Conservation (phyloP, 2,329 filamentous ascomycete species). For the Colletotrichum eleusines region DNA sequence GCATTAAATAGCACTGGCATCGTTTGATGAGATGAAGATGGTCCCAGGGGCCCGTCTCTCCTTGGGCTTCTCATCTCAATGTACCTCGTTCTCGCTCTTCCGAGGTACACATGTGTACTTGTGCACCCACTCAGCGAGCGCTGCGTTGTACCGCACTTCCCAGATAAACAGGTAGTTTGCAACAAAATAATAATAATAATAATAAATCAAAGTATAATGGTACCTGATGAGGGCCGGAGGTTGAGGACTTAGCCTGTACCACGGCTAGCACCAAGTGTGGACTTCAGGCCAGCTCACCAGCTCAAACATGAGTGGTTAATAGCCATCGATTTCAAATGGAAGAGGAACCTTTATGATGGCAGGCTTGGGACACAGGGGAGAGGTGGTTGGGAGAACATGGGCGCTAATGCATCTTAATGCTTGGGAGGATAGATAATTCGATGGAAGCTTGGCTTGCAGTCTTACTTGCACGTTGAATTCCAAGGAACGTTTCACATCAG, state of each 20-base stretch:
- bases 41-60: constrained; percentile 1
- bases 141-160: constrained; percentile 11
- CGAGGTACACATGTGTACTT: neutral
- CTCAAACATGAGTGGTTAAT: constrained; percentile 27
- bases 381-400: constrained; percentile 24
- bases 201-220: neutral
- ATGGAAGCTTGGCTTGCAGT: constrained; percentile 1
- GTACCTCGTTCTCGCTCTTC: neutral
- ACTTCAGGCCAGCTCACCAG: constrained; percentile 20
- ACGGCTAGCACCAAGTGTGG: neutral
- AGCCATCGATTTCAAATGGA: neutral
- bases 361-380: constrained; percentile 28
- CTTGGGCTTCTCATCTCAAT: neutral
- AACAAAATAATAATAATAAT: neutral
- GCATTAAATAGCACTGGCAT: constrained; percentile 25
- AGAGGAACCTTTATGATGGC: constrained; percentile 20
- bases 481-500: neutral
- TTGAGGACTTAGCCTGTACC: neutral
- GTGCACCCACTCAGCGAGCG: neutral
- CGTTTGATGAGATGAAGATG: constrained; percentile 25
- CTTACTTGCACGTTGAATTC: neutral
- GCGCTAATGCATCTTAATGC: constrained; percentile 15
- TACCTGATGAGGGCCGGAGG: constrained; percentile 12
- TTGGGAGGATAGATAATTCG: neutral
- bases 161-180: too few species aligned